Evolutionary conservation across 768 basidiomycete genomes (phyloP).

Genomic region (Chiua virens): DNA sequence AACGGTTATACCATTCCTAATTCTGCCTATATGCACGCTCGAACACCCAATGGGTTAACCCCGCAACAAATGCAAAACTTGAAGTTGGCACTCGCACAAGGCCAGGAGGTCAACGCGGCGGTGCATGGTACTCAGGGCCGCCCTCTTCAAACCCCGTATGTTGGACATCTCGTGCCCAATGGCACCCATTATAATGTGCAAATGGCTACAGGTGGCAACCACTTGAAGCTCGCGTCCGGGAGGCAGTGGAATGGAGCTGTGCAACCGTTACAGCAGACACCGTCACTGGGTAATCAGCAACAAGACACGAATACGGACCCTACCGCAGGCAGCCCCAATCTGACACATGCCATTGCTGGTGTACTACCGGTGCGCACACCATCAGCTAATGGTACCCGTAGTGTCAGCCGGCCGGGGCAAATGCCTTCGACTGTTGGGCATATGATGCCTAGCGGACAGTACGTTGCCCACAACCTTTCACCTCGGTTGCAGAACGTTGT

Average conservation of each 20-base stretch:
- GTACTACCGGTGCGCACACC: slow-evolving; percentile 46
- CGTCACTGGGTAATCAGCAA: slow-evolving; percentile 21
- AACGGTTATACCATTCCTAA: slow-evolving; percentile 40
- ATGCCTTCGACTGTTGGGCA: slow-evolving; percentile 25
- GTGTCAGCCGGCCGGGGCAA: slow-evolving; percentile 33
- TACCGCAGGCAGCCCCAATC: slow-evolving; percentile 36
- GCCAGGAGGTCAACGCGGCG: slow-evolving; percentile 38
- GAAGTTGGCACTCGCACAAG: slow-evolving; percentile 53
- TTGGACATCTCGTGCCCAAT: slow-evolving; percentile 30
- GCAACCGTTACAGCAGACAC: slow-evolving; percentile 23
- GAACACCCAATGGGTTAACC: slow-evolving; percentile 44
- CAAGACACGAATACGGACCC: slow-evolving; percentile 26
- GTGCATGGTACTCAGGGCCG: slow-evolving; percentile 36
- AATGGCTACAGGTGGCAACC: slow-evolving; percentile 21
- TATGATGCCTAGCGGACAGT: slow-evolving; percentile 41
- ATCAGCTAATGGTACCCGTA: slow-evolving; percentile 58
- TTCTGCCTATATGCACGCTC: slow-evolving; percentile 34
- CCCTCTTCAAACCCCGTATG: slow-evolving; percentile 35
- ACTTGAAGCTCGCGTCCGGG: slow-evolving; percentile 38
- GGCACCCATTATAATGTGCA: slow-evolving; percentile 33
- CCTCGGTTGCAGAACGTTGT: slow-evolving; percentile 48
- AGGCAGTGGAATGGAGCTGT: slow-evolving; percentile 40
- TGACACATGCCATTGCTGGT: slow-evolving; percentile 35
- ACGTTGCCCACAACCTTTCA: slow-evolving; percentile 44
- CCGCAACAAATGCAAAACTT: slow-evolving; percentile 61